Evolutionary conservation across 2,329 filamentous ascomycete genomes (phyloP).

Genomic region (Nannizzia gypsea): DNA sequence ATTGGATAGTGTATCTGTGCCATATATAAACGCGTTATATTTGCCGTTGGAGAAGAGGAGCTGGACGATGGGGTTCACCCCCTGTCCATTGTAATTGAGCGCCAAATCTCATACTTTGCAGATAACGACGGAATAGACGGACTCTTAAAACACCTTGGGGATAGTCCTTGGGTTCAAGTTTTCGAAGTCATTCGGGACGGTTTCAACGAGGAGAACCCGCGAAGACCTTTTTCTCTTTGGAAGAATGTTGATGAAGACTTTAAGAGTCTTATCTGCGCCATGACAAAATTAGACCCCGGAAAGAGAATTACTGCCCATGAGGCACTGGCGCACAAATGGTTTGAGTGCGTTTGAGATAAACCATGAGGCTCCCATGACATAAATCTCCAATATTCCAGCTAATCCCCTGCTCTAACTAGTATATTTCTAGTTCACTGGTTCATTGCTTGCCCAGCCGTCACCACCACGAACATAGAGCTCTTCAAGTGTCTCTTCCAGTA

Average conservation of each 20-base stretch:
- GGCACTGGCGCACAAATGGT: constrained; percentile 25
- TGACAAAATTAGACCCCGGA: constrained; percentile 25
- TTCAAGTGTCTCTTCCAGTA: not conserved
- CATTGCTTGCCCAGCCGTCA: not conserved
- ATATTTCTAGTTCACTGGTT: not conserved
- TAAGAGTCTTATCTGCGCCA: constrained; percentile 20
- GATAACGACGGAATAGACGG: constrained; percentile 32
- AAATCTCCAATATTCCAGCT: no score
- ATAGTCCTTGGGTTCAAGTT: constrained; percentile 30
- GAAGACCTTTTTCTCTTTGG: constrained; percentile 34
- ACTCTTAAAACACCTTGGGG: constrained; percentile 33
- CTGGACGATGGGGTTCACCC: constrained; percentile 24
- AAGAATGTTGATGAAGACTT: constrained; percentile 25
- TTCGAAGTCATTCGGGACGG: constrained; percentile 29
- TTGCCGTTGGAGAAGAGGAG: constrained; percentile 26
- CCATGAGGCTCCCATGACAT: no score
- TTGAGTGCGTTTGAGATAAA: no score
- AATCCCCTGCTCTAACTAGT: no score
- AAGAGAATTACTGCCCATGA: constrained; percentile 24
- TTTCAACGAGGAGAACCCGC: constrained; percentile 32
- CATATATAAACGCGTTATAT: constrained; percentile 30
- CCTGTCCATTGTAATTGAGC: constrained; percentile 32
- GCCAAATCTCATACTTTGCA: constrained; percentile 39
- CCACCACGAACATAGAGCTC: not conserved
- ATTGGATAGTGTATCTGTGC: constrained; percentile 37